phyloP scores from a whole-genome alignment of 2,329 filamentous ascomycete genomes.

The Berkeleyomyces basicola region DNA sequence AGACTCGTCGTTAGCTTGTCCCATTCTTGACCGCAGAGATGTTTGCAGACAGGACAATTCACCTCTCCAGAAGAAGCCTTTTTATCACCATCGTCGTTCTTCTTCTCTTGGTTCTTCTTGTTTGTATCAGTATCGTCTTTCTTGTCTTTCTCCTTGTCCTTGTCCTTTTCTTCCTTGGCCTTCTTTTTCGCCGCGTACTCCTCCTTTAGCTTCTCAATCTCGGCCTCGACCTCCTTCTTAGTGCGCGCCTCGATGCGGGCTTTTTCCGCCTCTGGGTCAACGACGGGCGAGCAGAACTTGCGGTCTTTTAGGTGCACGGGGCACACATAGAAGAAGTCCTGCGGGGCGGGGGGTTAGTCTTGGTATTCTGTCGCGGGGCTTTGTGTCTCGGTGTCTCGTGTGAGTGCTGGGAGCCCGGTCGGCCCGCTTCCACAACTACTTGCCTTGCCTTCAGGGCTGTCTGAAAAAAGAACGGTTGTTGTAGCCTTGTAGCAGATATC shows the following conservation, averaged over 20 bases:
- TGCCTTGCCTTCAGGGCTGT: conserved; percentile 11
- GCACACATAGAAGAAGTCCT: conserved; percentile 89
- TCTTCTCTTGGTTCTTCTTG: conserved; percentile 19
- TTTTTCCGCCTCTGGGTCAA: conserved; percentile 51
- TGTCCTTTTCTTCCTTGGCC: conserved; percentile 51
- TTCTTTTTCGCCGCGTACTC: conserved; percentile 61
- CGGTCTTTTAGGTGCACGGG: conserved; percentile 65
- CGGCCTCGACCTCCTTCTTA: conserved; percentile 46
- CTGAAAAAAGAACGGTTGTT: conserved; percentile 61
- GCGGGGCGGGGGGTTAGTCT: neutral
- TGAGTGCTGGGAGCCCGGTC: too few species aligned
- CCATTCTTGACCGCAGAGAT: neutral
- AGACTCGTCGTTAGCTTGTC: neutral
- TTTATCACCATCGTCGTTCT: conserved; percentile 18
- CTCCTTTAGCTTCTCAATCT: conserved; percentile 49
- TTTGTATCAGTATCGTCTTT: conserved; percentile 24
- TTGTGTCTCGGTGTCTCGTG: too few species aligned
- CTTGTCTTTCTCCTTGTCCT: conserved; percentile 31
- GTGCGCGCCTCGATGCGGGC: conserved; percentile 20
- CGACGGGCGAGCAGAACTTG: conserved; percentile 61
- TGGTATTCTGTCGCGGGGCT: conserved; percentile 8
- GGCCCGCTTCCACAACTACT: neutral
- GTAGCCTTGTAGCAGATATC: conserved; percentile 84
- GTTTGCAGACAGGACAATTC: neutral
- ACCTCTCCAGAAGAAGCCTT: neutral